phyloP scores from a whole-genome alignment of 768 basidiomycete species.

The Antrodiella citrinella region DNA sequence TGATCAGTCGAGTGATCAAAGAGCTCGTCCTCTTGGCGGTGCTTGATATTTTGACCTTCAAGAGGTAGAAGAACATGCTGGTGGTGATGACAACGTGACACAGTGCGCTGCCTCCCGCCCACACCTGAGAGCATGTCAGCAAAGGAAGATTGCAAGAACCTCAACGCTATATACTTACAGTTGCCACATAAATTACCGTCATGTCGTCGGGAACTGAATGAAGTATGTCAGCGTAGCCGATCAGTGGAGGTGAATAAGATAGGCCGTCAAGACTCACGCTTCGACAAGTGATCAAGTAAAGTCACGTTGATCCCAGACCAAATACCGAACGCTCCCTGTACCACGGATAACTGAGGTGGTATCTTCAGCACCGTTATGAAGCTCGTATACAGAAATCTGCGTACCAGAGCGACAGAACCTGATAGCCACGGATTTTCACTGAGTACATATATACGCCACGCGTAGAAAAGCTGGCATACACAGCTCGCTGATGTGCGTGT shows the following conservation, averaged over 20 bases:
- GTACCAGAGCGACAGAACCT: too few relatives aligned
- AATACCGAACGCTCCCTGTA: neutral
- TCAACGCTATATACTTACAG: neutral
- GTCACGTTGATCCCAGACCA: neutral
- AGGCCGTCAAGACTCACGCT: neutral
- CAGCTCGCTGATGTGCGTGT: conserved; percentile 1
- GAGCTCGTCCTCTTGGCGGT: neutral
- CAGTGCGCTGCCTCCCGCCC: conserved; percentile 2
- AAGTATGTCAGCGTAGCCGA: neutral
- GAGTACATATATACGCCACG: conserved; percentile 1
- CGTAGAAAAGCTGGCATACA: conserved; percentile 5
- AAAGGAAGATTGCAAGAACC: neutral
- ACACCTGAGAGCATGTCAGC: neutral
- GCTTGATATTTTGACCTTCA: neutral
- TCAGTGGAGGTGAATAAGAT: neutral
- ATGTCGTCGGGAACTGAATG: neutral
- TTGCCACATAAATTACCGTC: neutral
- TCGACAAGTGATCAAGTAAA: neutral
- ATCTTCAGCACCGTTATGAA: neutral
- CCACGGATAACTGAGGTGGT: neutral
- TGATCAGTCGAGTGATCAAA: conserved; percentile 8
- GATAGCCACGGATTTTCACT: too few relatives aligned
- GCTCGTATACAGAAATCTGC: neutral
- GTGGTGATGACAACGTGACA: conserved; percentile 22
- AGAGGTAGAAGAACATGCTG: conserved; percentile 15